A percentile compares a stretch with the other conserved stretches of the same genome.
Evolutionary conservation across 2,329 filamentous ascomycete species (phyloP).

Genomic region (Aureobasidium sp.): DNA sequence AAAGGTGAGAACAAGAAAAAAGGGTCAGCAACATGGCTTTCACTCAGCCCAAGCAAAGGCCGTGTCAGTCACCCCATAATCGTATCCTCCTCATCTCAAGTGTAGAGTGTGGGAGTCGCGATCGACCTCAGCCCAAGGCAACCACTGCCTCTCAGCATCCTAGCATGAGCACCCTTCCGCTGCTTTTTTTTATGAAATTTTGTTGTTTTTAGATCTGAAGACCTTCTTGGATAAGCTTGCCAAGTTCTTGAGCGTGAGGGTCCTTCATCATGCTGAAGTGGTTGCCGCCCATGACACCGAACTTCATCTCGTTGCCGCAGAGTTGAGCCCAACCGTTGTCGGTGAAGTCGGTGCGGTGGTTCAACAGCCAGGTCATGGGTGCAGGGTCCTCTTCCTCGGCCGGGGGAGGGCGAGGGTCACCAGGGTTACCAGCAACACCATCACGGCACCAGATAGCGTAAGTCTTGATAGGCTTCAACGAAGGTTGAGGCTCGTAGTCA

Average conservation of each 20-base stretch:
- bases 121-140: slow-evolving; percentile 26
- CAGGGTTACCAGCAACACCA: slow-evolving; percentile 61
- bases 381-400: slow-evolving; percentile 48
- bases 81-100: slow-evolving; percentile 1
- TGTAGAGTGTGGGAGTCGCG: neutral
- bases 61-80: neutral
- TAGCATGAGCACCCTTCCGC: slow-evolving; percentile 17
- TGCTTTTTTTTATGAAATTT: neutral
- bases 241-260: slow-evolving; percentile 29
- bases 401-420: slow-evolving; percentile 60
- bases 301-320: slow-evolving; percentile 56
- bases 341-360: slow-evolving; percentile 65
- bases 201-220: slow-evolving; percentile 20
- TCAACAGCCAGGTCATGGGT: slow-evolving; percentile 59
- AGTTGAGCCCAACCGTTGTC: slow-evolving; percentile 65
- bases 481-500: slow-evolving; percentile 60
- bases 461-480: slow-evolving; percentile 55
- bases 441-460: slow-evolving; percentile 66
- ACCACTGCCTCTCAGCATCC: slow-evolving; percentile 18
- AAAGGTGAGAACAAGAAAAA: slow-evolving; percentile 1
- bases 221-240: slow-evolving; percentile 39
- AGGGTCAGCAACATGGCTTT: neutral
- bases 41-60: slow-evolving; percentile 17
- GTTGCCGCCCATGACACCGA: slow-evolving; percentile 62
- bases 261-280: slow-evolving; percentile 74